These are phyloP conservation scores for Coemansia sp. DNA, from an alignment of 192 early-diverging fungal species.

Conservation along the genomic window DNA sequence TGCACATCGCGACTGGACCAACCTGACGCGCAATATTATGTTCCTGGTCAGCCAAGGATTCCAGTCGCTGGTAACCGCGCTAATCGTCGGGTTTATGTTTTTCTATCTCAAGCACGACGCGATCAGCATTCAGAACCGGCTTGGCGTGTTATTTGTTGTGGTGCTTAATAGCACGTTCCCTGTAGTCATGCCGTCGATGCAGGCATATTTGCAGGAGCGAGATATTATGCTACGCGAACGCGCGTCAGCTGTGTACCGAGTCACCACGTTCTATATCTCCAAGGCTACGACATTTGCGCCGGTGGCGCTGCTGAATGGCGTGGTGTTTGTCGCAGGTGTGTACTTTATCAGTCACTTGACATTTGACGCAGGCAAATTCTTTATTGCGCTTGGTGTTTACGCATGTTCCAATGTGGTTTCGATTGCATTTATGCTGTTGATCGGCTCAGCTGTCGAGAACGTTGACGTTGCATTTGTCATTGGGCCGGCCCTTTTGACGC, in stretches of 20 bases:
- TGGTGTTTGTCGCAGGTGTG: conserved; percentile 36
- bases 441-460: conserved; percentile 33
- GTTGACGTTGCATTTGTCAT: conserved; percentile 46
- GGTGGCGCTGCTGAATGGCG: conserved; percentile 28
- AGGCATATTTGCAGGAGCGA: conserved; percentile 45
- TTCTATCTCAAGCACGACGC: conserved; percentile 51
- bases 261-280: conserved; percentile 60
- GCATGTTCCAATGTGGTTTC: conserved; percentile 42
- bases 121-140: conserved; percentile 51
- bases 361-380: conserved; percentile 39
- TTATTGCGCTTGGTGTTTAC: conserved; percentile 34
- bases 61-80: conserved; percentile 33
- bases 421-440: conserved; percentile 46
- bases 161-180: conserved; percentile 59
- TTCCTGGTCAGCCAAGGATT: conserved; percentile 35
- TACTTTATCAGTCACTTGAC: conserved; percentile 48
- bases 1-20: conserved; percentile 50
- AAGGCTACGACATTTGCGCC: conserved; percentile 58
- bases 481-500: conserved; percentile 39
- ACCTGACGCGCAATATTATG: conserved; percentile 39
- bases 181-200: conserved; percentile 56
- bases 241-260: conserved; percentile 59
- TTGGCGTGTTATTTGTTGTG: conserved; percentile 49
- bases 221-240: conserved; percentile 64
- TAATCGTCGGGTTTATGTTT: conserved; percentile 60